Evolutionary conservation across 2,329 filamentous ascomycete species (phyloP).

Genomic region (Xylariaceae sp.): DNA sequence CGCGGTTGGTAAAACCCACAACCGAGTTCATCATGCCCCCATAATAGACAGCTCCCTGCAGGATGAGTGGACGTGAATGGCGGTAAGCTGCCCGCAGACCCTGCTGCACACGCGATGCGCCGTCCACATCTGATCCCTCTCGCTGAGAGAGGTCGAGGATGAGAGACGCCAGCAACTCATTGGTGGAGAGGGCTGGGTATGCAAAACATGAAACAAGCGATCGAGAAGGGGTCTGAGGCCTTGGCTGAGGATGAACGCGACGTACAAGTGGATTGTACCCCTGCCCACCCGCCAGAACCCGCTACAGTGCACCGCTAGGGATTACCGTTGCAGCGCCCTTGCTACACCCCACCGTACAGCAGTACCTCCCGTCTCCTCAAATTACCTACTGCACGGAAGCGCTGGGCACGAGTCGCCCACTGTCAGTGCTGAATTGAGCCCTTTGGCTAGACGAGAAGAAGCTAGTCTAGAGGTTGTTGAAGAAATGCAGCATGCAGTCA

Average conservation of each 20-base stretch:
- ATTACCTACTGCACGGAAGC: too few species aligned
- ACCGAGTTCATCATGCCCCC: slow-evolving; percentile 23
- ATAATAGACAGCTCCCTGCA: slow-evolving; percentile 21
- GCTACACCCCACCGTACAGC: too few species aligned
- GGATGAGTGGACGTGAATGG: slow-evolving; percentile 27
- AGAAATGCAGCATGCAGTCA: too few species aligned
- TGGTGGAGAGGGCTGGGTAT: slow-evolving; percentile 24
- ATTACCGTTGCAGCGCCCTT: too few species aligned
- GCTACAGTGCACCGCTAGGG: too few species aligned
- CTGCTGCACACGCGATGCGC: slow-evolving; percentile 25
- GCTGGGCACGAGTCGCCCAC: slow-evolving; percentile 13
- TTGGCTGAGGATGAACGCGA: too few species aligned
- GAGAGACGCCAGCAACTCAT: slow-evolving; percentile 23
- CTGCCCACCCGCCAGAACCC: too few species aligned
- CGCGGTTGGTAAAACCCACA: slow-evolving; percentile 20
- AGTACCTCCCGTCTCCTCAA: too few species aligned
- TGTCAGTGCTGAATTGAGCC: slow-evolving; percentile 6
- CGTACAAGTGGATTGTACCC: too few species aligned
- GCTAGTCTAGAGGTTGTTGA: too few species aligned
- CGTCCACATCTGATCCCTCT: slow-evolving; percentile 25
- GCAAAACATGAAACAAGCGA: slow-evolving; percentile 29
- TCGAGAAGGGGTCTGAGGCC: slow-evolving; percentile 18
- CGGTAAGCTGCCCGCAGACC: slow-evolving; percentile 17
- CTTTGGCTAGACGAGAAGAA: too few species aligned
- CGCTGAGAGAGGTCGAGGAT: slow-evolving; percentile 18